phyloP scores from a whole-genome alignment of 2,329 filamentous ascomycete species.

The Colletotrichum theobromicola region DNA sequence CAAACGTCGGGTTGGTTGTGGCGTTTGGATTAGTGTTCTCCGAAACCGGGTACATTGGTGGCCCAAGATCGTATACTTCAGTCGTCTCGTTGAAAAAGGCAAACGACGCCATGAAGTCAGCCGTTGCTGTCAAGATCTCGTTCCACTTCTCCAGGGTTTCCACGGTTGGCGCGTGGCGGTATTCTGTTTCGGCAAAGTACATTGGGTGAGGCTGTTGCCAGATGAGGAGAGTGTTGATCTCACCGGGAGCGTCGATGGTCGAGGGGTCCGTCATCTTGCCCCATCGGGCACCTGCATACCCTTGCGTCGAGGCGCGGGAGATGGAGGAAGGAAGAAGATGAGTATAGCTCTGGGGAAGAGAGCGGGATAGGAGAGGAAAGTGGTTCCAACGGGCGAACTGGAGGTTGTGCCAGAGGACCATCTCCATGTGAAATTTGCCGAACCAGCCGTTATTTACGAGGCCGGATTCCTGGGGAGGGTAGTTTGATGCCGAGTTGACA shows the following conservation, averaged over 20 bases:
- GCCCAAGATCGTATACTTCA: constrained; percentile 53
- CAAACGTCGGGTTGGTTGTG: constrained; percentile 64
- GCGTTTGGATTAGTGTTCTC: constrained; percentile 64
- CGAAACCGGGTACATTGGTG: constrained; percentile 50
- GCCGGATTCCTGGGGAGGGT: constrained; percentile 50
- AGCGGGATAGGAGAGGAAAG: constrained; percentile 48
- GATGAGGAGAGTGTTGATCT: constrained; percentile 65
- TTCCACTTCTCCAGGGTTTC: constrained; percentile 59
- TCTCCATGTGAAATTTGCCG: constrained; percentile 61
- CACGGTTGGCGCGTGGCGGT: constrained; percentile 46
- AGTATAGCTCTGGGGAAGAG: constrained; percentile 49
- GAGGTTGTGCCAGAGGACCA: constrained; percentile 57
- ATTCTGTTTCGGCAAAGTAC: constrained; percentile 64
- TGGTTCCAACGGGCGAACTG: constrained; percentile 58
- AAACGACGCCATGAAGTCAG: constrained; percentile 65
- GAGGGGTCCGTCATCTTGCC: constrained; percentile 49
- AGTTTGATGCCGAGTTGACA: constrained; percentile 54
- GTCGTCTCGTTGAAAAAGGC: constrained; percentile 59
- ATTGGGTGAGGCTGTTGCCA: constrained; percentile 69
- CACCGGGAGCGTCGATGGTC: constrained; percentile 60
- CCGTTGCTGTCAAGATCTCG: constrained; percentile 51
- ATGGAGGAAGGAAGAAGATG: constrained; percentile 47
- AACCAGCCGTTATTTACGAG: constrained; percentile 62
- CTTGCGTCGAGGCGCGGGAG: constrained; percentile 41
- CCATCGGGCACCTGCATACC: constrained; percentile 49